Percentiles rank a stretch among this genome's conserved stretches.
Conservation (phyloP, 495 filamentous ascomycete species). For the Haplographium delicatum region DNA sequence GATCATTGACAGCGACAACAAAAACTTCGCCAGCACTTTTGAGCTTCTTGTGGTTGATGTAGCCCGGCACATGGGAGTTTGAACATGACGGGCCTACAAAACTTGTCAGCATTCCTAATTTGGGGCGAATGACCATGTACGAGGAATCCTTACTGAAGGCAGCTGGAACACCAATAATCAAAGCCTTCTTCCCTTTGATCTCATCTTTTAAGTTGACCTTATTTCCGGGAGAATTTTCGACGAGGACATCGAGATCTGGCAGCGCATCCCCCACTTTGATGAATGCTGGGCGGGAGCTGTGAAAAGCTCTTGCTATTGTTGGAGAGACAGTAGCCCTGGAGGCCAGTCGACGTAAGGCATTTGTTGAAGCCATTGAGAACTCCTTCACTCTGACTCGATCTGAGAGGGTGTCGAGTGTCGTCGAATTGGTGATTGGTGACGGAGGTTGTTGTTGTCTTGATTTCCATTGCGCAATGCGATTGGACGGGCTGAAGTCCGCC, state of each 20-base stretch:
- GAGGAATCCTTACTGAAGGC: constrained; percentile 64
- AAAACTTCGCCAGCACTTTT: constrained; percentile 75
- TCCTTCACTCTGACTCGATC: too few relatives aligned
- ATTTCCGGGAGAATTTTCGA: constrained; percentile 66
- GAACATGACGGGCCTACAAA: constrained; percentile 62
- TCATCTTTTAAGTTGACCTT: constrained; percentile 80
- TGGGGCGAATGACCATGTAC: background rate
- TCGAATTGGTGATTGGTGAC: too few relatives aligned
- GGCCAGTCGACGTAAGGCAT: constrained; percentile 13
- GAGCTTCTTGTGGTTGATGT: constrained; percentile 66
- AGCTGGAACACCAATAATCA: constrained; percentile 87
- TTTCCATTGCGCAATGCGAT: too few relatives aligned
- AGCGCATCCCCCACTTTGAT: constrained; percentile 58
- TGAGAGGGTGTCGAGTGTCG: background rate
- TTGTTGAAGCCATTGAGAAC: constrained; percentile 20
- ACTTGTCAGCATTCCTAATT: background rate
- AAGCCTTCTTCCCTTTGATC: constrained; percentile 57
- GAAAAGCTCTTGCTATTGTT: constrained; percentile 45
- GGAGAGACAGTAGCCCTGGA: constrained; percentile 9
- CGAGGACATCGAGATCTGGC: constrained; percentile 54
- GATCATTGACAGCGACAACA: constrained; percentile 89
- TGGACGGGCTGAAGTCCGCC: too few relatives aligned
- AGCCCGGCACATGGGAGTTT: constrained; percentile 72
- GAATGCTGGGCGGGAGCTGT: constrained; percentile 41
- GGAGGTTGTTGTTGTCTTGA: too few relatives aligned